Base-by-base conservation (phyloP, 2,329 filamentous ascomycete genomes). In the Aspergillus sp. region DNA sequence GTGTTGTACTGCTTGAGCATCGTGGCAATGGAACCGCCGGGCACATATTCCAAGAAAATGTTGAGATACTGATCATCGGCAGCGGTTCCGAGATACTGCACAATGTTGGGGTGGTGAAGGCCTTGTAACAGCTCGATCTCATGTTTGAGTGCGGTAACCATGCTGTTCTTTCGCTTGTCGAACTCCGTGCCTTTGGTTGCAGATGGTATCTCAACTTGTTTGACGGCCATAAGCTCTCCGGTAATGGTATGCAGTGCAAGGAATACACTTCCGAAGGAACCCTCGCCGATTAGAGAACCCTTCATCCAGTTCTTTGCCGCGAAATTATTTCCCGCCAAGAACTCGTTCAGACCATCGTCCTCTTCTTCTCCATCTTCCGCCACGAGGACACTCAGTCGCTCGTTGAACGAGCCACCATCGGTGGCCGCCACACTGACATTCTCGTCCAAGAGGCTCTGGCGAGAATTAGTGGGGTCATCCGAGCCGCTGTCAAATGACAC, bases 301-400 rank as follows among this genome's bases (percentile, higher is more conserved):
- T 97, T 97, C 91, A 99, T 97, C 89, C 95, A 99, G 72, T 96
- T 96, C 76, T 93, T 89, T 58, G 96, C 92, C 59, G 95, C 92
- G 86, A 94, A 97, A 7, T 91, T 95, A 68, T 97, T 91, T 58
- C 91, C 90, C 31, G 91, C 86, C 38, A 97, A 80, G 79, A 97
- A 97, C 66, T 92, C 92, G 62, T 88, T 85, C 19, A 97, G 80
- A 63, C 94, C 92, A 66, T 92, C 89, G 64, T 97, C 93, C 5
- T 86, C 85, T 64, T 96, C 94, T 68, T 97, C 93, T 31, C 91
- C 92, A 65, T 97, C 93, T 62, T 95, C 89, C 14, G 88, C 88
- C 36, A 97, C 83, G 31, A 92, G 89, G 65, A 94, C 85, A 52
- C 88, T 91, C 47, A 97, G 80, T n/a, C 82, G 78, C 54, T 96